A percentile compares a stretch with the other conserved stretches of the same genome.
Conservation (phyloP, 2,329 filamentous ascomycete genomes). For the Talaromyces sp. region DNA sequence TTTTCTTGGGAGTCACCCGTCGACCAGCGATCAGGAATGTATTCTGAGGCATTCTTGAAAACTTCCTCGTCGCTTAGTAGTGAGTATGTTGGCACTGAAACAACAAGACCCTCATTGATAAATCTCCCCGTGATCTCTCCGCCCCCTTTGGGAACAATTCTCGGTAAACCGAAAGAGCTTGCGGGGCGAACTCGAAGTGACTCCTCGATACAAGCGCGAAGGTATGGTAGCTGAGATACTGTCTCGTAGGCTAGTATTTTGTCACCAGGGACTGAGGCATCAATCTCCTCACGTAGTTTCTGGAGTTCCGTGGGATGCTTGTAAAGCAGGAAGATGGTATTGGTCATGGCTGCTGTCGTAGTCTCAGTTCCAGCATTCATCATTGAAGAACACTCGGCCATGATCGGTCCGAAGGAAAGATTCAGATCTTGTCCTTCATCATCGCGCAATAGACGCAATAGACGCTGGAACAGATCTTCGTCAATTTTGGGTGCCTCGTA, state of each 20-base stretch:
- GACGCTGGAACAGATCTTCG: neutral
- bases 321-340: neutral
- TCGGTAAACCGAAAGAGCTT: neutral
- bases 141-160: neutral
- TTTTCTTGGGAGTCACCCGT: neutral
- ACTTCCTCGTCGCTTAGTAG: neutral
- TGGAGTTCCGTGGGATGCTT: neutral
- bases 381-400: neutral
- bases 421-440: neutral
- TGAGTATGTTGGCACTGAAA: neutral
- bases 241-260: neutral
- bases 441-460: neutral
- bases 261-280: neutral
- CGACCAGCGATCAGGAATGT: neutral
- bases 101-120: neutral
- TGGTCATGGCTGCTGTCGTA: neutral
- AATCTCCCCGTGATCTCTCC: neutral
- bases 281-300: neutral
- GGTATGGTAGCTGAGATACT: neutral
- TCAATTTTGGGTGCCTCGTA: neutral
- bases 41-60: neutral
- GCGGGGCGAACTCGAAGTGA: neutral
- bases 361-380: neutral
- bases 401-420: neutral
- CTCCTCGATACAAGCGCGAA: neutral